A percentile compares a stretch with the other conserved stretches of the same genome.
These are phyloP conservation scores for Pleurotus pulmonarius DNA, from an alignment of 768 basidiomycete genomes.

Conservation along the genomic window DNA sequence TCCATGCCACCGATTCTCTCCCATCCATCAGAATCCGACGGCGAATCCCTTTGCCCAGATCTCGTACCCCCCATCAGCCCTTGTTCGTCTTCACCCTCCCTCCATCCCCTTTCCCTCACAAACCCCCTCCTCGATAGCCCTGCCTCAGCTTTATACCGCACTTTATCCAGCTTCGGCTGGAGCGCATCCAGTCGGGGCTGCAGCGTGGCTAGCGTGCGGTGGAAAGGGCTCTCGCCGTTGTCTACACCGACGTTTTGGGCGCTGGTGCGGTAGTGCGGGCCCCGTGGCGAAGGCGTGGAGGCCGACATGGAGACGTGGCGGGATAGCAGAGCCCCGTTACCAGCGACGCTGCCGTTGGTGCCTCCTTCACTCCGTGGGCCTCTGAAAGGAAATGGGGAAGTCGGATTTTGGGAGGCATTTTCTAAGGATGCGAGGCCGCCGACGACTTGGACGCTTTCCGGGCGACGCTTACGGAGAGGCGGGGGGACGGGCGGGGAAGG, in stretches of 20 bases:
- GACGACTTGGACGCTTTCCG: conserved; percentile 60
- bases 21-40: conserved; percentile 18
- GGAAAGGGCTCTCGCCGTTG: conserved; percentile 26
- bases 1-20: conserved; percentile 14
- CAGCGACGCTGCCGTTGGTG: not conserved
- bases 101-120: conserved; percentile 28
- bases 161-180: conserved; percentile 57
- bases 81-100: conserved; percentile 34
- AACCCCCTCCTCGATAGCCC: conserved; percentile 58
- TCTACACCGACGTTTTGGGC: not conserved
- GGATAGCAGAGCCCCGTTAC: not conserved
- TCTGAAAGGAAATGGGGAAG: not conserved
- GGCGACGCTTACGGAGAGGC: conserved; percentile 46
- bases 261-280: not conserved
- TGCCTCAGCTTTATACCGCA: conserved; percentile 70
- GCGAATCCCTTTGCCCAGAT: not conserved
- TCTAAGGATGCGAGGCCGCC: conserved; percentile 14
- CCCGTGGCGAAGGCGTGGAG: conserved; percentile 7
- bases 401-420: not conserved
- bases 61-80: conserved; percentile 17
- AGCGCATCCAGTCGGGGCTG: conserved; percentile 27
- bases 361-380: not conserved
- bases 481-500: conserved; percentile 24
- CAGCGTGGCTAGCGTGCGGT: conserved; percentile 39
- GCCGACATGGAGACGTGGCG: conserved; percentile 13